phyloP scores from a whole-genome alignment of 768 basidiomycete genomes.

The Inosperma sp. region DNA sequence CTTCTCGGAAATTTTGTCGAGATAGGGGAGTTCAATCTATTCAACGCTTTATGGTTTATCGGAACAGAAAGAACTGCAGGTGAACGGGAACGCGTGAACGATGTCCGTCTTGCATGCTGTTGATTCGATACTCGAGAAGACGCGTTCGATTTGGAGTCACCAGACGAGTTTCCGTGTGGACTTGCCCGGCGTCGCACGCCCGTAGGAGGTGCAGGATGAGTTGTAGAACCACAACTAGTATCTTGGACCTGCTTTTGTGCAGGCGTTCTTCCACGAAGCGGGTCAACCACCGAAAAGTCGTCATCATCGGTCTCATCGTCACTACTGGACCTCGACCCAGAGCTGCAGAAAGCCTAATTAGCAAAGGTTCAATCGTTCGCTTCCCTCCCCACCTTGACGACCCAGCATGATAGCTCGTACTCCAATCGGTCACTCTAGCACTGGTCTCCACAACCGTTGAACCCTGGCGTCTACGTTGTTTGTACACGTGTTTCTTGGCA shows the following conservation, averaged over 20 bases:
- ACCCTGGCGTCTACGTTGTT: conserved; percentile 33
- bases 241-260: not conserved
- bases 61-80: conserved; percentile 42
- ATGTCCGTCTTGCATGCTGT: conserved; percentile 2
- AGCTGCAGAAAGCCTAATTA: conserved; percentile 30
- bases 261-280: conserved; percentile 19
- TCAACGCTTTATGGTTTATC: conserved; percentile 29
- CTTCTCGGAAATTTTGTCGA: conserved; percentile 13
- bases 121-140: conserved; percentile 1
- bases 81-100: conserved; percentile 70
- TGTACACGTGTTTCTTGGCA: conserved; percentile 33
- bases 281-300: conserved; percentile 24
- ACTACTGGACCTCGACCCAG: conserved; percentile 47
- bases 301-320: conserved; percentile 60
- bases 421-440: conserved; percentile 55
- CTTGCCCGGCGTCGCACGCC: not conserved
- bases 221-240: not conserved
- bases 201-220: not conserved
- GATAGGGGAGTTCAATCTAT: conserved; percentile 2
- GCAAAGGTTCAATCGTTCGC: not conserved
- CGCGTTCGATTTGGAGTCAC: conserved; percentile 32
- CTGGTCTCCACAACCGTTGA: conserved; percentile 25
- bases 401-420: conserved; percentile 83
- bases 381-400: conserved; percentile 59
- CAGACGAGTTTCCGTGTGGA: conserved; percentile 22